Base-by-base conservation (phyloP, 2,329 filamentous ascomycete species). In the Arthrobotrys megalospora region DNA sequence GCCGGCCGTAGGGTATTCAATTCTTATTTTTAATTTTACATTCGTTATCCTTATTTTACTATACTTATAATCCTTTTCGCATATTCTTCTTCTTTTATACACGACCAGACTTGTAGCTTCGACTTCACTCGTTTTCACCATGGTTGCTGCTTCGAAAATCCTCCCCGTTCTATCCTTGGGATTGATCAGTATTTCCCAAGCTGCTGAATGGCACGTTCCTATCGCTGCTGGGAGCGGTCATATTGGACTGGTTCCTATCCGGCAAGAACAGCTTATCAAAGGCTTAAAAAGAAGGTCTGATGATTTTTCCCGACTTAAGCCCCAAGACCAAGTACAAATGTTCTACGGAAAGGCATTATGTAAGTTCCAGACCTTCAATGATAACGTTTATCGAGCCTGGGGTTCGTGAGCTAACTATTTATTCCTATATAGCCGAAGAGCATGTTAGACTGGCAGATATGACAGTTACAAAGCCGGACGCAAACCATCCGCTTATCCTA, bases 381-480 rank as follows among this genome's bases (percentile, higher is more conserved):
- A 11, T 14, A 50, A 28, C 5, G 12, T 28, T 4, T 14, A 12
- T 14, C 21, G 14, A 7, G 21, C 6, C 10, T 12, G 11, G 11
- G 8, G 3, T 8, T 38, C 36, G 36, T 3, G 7, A 3, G 10
- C 52, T 58, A 58, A 58, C 52, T 21, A 38, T 19, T 3, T n/a
- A 1, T 10, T 34, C 34, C 19, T 34, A 58, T 38, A 38, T 11
- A 58, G 52, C 52, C 32, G 52, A 58, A 3, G 28, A 3, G n/a
- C 52, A 58, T 38, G 24, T 58, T 38, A 58, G 52, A 21, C 32
- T 67, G 10, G 68, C 68, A 5, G 36, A 72, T 12, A 64, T 72
- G 68, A 72, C 53, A 8, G 21, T 72, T 24, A 38, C 55, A 16
- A 52, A 72, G 16, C 47, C 68, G 11, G 53, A 64, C 34, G 16